These are phyloP conservation scores for Vitis rupestris DNA, from an alignment of 164 flowering plant species.

Conservation along the genomic window DNA sequence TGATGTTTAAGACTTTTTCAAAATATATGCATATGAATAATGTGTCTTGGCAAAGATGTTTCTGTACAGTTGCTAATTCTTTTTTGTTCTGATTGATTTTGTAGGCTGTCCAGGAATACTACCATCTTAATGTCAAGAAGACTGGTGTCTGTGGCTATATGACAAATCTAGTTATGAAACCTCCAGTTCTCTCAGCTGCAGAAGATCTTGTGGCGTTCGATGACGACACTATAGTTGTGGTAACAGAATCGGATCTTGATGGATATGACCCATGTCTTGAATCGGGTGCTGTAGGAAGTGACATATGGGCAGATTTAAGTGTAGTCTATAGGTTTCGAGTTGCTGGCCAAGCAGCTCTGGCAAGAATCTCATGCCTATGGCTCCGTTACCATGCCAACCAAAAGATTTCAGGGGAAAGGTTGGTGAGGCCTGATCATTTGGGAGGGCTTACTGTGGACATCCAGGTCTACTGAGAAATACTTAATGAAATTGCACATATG, in stretches of 20 bases:
- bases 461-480: slow-evolving; percentile 42
- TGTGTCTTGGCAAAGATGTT: too few species aligned
- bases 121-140: slow-evolving; percentile 36
- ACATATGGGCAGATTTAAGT: slow-evolving; percentile 60
- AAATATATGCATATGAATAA: too few species aligned
- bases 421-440: slow-evolving; percentile 36
- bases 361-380: too few species aligned
- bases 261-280: slow-evolving; percentile 35
- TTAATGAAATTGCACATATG: slow-evolving; percentile 4
- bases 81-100: not conserved
- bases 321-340: slow-evolving; percentile 58
- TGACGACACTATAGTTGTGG: slow-evolving; percentile 69
- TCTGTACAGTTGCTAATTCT: too few species aligned
- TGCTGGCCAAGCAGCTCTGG: slow-evolving; percentile 61
- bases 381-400: slow-evolving; percentile 2
- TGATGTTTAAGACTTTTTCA: too few species aligned
- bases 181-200: slow-evolving; percentile 11
- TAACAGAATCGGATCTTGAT: slow-evolving; percentile 75
- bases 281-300: slow-evolving; percentile 29
- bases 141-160: not conserved
- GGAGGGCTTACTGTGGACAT: slow-evolving; percentile 65
- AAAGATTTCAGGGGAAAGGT: slow-evolving; percentile 27
- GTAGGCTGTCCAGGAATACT: slow-evolving; percentile 82
- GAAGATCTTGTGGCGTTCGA: slow-evolving; percentile 49
- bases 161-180: slow-evolving; percentile 15